Conservation (phyloP, 768 basidiomycete genomes). For the Guyanaporus albipodus region DNA sequence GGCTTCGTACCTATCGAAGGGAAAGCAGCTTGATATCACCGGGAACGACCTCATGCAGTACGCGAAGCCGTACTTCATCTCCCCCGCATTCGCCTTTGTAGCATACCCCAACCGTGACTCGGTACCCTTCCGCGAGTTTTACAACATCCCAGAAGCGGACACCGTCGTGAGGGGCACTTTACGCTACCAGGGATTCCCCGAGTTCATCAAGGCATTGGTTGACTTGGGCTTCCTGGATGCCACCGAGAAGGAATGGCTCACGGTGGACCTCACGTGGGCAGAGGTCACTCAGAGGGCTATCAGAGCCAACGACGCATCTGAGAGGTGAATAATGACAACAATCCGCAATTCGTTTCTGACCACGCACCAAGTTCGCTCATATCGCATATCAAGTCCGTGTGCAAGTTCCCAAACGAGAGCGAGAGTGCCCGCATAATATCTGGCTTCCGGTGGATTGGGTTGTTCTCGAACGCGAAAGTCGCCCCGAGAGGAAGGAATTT, state of each 20-base stretch:
- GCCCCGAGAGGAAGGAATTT: constrained; percentile 66
- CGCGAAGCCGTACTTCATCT: constrained; percentile 92
- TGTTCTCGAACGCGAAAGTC: constrained; percentile 72
- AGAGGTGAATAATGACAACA: constrained; percentile 46
- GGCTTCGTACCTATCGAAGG: constrained; percentile 72
- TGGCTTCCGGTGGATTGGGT: constrained; percentile 89
- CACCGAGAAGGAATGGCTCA: constrained; percentile 72
- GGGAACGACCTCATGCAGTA: constrained; percentile 86
- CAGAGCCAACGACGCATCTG: constrained; percentile 61
- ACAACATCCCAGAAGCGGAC: constrained; percentile 91
- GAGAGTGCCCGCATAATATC: constrained; percentile 80
- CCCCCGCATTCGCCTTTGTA: constrained; percentile 93
- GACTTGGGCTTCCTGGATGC: constrained; percentile 84
- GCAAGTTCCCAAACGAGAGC: constrained; percentile 64
- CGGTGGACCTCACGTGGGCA: constrained; percentile 73
- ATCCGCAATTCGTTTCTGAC: not conserved
- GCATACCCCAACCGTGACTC: constrained; percentile 97
- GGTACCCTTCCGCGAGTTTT: constrained; percentile 84
- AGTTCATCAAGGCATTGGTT: constrained; percentile 86
- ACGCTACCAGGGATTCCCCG: constrained; percentile 95
- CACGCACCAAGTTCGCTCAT: constrained; percentile 56
- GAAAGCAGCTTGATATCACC: constrained; percentile 59
- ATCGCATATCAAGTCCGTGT: constrained; percentile 63
- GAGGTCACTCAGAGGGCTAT: constrained; percentile 75
- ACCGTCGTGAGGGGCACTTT: constrained; percentile 90